Evolutionary conservation across 2,329 filamentous ascomycete genomes (phyloP).

Genomic region (Ceratocystis cacaofunesta): DNA sequence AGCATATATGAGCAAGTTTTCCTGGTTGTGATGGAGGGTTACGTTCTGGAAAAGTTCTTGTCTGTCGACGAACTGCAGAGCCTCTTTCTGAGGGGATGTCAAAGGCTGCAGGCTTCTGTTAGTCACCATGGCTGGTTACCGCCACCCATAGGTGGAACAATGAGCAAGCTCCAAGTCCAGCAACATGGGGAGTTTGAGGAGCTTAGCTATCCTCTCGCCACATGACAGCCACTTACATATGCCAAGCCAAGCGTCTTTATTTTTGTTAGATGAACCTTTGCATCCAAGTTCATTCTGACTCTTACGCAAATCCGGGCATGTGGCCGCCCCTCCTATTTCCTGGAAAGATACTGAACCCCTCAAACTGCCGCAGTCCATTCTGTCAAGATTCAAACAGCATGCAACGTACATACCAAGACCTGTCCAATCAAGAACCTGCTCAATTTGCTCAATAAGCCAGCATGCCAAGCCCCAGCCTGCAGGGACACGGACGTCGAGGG

Average conservation of each 20-base stretch:
- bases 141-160: too few relatives aligned
- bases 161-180: too few relatives aligned
- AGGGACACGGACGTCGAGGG: neutral
- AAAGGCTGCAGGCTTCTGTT: too few relatives aligned
- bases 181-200: too few relatives aligned
- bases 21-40: neutral
- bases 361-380: neutral
- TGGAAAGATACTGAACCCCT: neutral
- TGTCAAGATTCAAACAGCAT: neutral
- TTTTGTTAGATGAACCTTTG: too few relatives aligned
- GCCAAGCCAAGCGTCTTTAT: too few relatives aligned
- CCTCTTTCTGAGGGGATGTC: neutral
- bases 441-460: slow-evolving; percentile 3
- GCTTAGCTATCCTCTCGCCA: too few relatives aligned
- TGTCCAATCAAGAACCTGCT: slow-evolving; percentile 6
- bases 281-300: too few relatives aligned
- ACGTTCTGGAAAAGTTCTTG: neutral
- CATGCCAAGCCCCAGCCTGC: neutral
- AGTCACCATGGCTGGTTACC: too few relatives aligned
- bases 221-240: too few relatives aligned
- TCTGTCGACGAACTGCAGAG: neutral
- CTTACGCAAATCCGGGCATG: too few relatives aligned
- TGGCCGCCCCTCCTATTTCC: too few relatives aligned
- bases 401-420: neutral
- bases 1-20: slow-evolving; percentile 14